Conservation (phyloP, 768 basidiomycete species). For the Leucosporidium creatinivorum region DNA sequence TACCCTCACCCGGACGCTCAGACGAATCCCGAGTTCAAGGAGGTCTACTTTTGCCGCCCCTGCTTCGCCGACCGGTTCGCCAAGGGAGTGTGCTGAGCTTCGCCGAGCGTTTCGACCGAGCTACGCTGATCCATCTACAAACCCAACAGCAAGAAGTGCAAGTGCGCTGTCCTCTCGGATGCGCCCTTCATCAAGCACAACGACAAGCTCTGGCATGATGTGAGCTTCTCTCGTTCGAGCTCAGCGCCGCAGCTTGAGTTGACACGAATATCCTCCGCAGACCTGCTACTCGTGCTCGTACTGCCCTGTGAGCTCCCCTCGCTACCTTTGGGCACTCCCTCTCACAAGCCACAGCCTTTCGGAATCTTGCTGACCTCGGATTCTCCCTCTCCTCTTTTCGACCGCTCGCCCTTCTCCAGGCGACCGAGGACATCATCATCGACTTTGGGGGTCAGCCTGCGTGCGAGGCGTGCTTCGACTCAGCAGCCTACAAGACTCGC, state of each 20-base stretch:
- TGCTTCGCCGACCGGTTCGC: conserved; percentile 27
- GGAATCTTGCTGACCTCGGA: not conserved
- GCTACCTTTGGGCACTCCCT: not conserved
- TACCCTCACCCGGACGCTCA: conserved; percentile 28
- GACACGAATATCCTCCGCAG: too few relatives aligned
- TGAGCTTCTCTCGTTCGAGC: not conserved
- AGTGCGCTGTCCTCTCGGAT: conserved; percentile 19
- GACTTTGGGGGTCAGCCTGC: conserved; percentile 19
- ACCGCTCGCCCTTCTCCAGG: not conserved
- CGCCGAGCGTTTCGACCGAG: not conserved
- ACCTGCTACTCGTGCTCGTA: conserved; percentile 23
- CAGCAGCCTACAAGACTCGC: conserved; percentile 4
- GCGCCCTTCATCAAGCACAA: conserved; percentile 23
- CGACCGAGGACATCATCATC: conserved; percentile 6
- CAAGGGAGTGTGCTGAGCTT: conserved; percentile 18
- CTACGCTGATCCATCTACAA: not conserved
- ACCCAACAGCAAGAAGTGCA: conserved; percentile 21
- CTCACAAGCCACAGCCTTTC: not conserved
- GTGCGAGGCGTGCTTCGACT: conserved; percentile 30
- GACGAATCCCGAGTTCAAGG: not conserved
- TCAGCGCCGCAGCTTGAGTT: not conserved
- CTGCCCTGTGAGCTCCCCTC: not conserved
- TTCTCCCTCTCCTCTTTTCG: not conserved
- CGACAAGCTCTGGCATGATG: conserved; percentile 16
- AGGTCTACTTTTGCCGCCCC: conserved; percentile 18